phyloP scores from a whole-genome alignment of 2,329 filamentous ascomycete species.

The Colletotrichum sp. region DNA sequence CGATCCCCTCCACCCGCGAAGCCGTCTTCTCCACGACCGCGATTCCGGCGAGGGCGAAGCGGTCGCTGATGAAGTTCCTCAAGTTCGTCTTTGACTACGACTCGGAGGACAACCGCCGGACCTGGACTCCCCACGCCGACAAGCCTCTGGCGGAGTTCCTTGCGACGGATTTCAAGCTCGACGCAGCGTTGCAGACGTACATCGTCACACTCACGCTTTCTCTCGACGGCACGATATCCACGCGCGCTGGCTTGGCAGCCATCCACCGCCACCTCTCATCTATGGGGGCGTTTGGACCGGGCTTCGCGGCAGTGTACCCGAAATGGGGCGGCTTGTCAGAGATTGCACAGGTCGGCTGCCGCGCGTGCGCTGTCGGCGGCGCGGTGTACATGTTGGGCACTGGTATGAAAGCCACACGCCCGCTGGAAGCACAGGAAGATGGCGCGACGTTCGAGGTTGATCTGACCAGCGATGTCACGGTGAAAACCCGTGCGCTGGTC shows the following conservation, averaged over 20 bases:
- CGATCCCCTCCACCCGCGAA: constrained; percentile 88
- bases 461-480: constrained; percentile 61
- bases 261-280: constrained; percentile 84
- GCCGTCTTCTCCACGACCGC: constrained; percentile 83
- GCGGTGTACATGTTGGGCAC: constrained; percentile 87
- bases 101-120: constrained; percentile 54
- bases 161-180: constrained; percentile 67
- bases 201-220: constrained; percentile 75
- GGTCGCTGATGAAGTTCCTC: constrained; percentile 90
- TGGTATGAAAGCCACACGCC: constrained; percentile 53
- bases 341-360: constrained; percentile 88
- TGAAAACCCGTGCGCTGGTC: constrained; percentile 62
- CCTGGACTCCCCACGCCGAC: constrained; percentile 64
- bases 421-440: constrained; percentile 27
- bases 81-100: constrained; percentile 82
- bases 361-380: constrained; percentile 89
- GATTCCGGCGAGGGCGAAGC: constrained; percentile 82
- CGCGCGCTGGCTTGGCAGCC: constrained; percentile 69
- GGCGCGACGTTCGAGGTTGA: constrained; percentile 43
- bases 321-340: constrained; percentile 94
- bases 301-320: constrained; percentile 87
- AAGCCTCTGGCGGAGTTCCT: constrained; percentile 65
- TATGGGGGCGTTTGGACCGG: constrained; percentile 85
- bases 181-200: constrained; percentile 68
- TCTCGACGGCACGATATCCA: constrained; percentile 65